These are phyloP conservation scores for Vanderwaltozyma verrucispora DNA, from an alignment of 805 yeast genomes.

Conservation along the genomic window DNA sequence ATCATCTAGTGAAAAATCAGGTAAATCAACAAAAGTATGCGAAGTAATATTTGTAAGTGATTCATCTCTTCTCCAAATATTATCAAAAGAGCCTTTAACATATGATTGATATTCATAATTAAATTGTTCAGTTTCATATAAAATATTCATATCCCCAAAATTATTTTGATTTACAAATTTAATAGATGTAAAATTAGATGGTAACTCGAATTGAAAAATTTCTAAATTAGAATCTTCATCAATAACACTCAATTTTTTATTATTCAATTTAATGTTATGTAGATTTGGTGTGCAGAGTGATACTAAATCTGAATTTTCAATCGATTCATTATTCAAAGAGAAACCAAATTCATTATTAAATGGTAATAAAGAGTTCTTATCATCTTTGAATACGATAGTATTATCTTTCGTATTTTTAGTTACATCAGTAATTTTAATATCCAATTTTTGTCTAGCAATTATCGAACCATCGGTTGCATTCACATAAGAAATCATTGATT, in stretches of 20 bases:
- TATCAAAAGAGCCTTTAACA: slow-evolving; percentile 14
- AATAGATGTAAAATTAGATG: slow-evolving; percentile 8
- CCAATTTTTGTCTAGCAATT: slow-evolving; percentile 26
- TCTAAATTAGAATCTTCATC: slow-evolving; percentile 12
- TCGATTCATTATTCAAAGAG: not conserved
- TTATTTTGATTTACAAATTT: slow-evolving; percentile 13
- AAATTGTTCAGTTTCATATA: slow-evolving; percentile 8
- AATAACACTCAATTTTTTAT: slow-evolving; percentile 8
- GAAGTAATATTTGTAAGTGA: slow-evolving; percentile 32
- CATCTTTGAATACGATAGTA: slow-evolving; percentile 7
- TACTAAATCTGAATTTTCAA: slow-evolving; percentile 2
- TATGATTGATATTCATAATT: slow-evolving; percentile 12
- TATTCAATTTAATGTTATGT: slow-evolving; percentile 3
- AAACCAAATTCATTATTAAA: slow-evolving; percentile 3
- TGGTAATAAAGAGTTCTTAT: slow-evolving; percentile 4
- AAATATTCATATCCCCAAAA: slow-evolving; percentile 6
- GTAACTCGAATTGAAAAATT: slow-evolving; percentile 10
- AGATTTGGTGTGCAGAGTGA: slow-evolving; percentile 14
- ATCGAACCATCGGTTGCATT: slow-evolving; percentile 27
- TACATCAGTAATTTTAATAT: slow-evolving; percentile 10
- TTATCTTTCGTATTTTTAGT: slow-evolving; percentile 7
- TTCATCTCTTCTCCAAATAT: slow-evolving; percentile 36
- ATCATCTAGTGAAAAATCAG: slow-evolving; percentile 9
- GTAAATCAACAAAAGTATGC: slow-evolving; percentile 17
- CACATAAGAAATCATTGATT: slow-evolving; percentile 28